Base-by-base conservation (phyloP, 345 rosid genomes). In the Pseudoturritis turrita region DNA sequence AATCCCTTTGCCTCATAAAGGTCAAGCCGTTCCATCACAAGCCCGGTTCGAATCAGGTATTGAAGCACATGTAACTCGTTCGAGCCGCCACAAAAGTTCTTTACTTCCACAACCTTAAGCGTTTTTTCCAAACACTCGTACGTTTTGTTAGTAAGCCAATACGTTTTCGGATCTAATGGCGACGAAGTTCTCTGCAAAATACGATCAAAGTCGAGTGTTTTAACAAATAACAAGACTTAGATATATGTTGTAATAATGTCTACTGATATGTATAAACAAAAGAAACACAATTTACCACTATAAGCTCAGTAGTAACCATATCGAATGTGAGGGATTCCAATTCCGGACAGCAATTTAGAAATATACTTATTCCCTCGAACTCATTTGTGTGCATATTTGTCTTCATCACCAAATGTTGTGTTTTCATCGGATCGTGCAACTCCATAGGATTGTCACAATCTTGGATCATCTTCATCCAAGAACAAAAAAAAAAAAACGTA, bases 281-380 rank as follows among this genome's bases (percentile, higher is more conserved):
- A 10, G 1, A 22, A 36, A 39, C 21, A 25, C 12, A 29, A 68
- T 75, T 73, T 71, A 82, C 92, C 4, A 35, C n/a, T 7, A 83
- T 29, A 66, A 46, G 53, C 14, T 15, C 63, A 17, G 41, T 52
- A 13, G 77, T 50, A 41, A 33, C 69, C 18, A 76, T 57, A 26
- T 82, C 77, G 26, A 85, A 28, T 5, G 82, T 82, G 14, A 87
- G 83, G 11, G 60, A 77, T 26, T 80, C 68, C 3, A 85, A 29
- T 4, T 17, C 2, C 13, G 71, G 81, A 23, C 83, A 82, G 2
- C 83, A 78, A 3, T 59, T 47, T 1, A 86, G 58, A 76, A 88
- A 72, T 60, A 88, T 81, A 2, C 43, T 74, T 13, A 86, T 78
- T 7, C 88, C 93, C 10, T 33, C 19, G 2, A 73, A 80, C 51